These are phyloP conservation scores for Didymella keratinophila DNA, from an alignment of 2,329 filamentous ascomycete genomes.

Conservation along the genomic window DNA sequence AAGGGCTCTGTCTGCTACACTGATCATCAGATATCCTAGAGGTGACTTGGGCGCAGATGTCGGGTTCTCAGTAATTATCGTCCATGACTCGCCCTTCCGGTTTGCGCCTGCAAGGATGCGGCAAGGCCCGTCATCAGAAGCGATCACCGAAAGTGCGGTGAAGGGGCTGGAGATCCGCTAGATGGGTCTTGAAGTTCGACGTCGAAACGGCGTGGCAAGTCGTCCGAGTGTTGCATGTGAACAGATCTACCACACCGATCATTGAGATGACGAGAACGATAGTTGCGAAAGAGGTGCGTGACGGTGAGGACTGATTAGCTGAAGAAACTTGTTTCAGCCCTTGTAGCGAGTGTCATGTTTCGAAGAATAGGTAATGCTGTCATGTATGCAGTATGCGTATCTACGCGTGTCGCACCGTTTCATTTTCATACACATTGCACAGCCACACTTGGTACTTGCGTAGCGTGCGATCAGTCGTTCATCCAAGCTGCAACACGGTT, in stretches of 20 bases:
- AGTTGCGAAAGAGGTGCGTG: constrained; percentile 10
- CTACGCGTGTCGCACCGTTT: constrained; percentile 4
- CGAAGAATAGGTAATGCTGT: constrained; percentile 7
- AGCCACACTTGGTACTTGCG: constrained; percentile 7
- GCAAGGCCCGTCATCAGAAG: constrained; percentile 3
- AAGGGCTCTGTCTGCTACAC: constrained; percentile 1
- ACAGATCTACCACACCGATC: constrained; percentile 19
- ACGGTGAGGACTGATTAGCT: constrained; percentile 1
- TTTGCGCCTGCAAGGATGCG: constrained; percentile 3
- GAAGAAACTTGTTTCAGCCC: constrained; percentile 10
- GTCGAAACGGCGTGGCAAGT: constrained; percentile 17
- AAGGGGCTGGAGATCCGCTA: constrained; percentile 11
- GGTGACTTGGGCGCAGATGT: background rate
- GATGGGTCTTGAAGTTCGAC: background rate
- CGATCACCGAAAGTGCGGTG: constrained; percentile 14
- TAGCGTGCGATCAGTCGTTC: constrained; percentile 63
- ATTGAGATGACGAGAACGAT: constrained; percentile 5
- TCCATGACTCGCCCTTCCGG: constrained; percentile 12
- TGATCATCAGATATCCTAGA: constrained; percentile 12
- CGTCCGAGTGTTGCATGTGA: constrained; percentile 16
- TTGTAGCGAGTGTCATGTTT: constrained; percentile 5
- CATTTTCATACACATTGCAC: background rate
- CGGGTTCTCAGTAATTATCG: background rate
- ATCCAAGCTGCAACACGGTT: constrained; percentile 88
- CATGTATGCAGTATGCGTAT: constrained; percentile 1